phyloP scores from a whole-genome alignment of 768 basidiomycete species.

The Pholiota conissans region DNA sequence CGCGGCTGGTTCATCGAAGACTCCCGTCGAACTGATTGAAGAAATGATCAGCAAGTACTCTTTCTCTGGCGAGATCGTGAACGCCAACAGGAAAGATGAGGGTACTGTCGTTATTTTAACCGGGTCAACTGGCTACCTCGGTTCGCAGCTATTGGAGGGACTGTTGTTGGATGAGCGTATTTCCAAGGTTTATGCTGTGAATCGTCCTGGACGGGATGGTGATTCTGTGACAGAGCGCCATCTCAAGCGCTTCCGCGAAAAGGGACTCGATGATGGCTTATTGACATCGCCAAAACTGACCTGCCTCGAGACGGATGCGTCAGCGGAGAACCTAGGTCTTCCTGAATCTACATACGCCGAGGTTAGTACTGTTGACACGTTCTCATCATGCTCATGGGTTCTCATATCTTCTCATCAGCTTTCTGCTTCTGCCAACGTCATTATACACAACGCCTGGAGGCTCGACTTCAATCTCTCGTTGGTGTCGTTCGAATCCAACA shows the following conservation, averaged over 20 bases:
- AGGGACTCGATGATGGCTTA: constrained; percentile 2
- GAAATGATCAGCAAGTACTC: constrained; percentile 7
- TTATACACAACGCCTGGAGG: constrained; percentile 47
- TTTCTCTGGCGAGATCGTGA: not conserved
- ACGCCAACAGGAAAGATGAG: constrained; percentile 4
- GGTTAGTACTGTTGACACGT: not conserved
- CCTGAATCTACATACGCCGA: not conserved
- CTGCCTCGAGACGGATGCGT: constrained; percentile 4
- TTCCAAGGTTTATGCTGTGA: constrained; percentile 32
- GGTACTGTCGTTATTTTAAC: constrained; percentile 29
- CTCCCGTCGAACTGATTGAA: not conserved
- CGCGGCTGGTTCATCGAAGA: constrained; percentile 4
- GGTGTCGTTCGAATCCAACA: constrained; percentile 49
- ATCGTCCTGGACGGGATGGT: constrained; percentile 20
- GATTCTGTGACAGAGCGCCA: constrained; percentile 2
- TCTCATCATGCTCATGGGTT: not conserved
- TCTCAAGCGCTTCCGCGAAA: constrained; percentile 2
- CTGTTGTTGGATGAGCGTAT: constrained; percentile 25
- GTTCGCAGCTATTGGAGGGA: constrained; percentile 30
- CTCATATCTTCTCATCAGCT: constrained; percentile 23
- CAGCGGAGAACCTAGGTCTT: constrained; percentile 3
- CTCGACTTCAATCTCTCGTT: constrained; percentile 47
- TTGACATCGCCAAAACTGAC: constrained; percentile 6
- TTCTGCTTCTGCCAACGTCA: constrained; percentile 27
- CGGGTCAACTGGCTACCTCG: constrained; percentile 36